These are phyloP conservation scores for Solanum ahanhuiri DNA, from an alignment of 257 asterid species.

Conservation along the genomic window DNA sequence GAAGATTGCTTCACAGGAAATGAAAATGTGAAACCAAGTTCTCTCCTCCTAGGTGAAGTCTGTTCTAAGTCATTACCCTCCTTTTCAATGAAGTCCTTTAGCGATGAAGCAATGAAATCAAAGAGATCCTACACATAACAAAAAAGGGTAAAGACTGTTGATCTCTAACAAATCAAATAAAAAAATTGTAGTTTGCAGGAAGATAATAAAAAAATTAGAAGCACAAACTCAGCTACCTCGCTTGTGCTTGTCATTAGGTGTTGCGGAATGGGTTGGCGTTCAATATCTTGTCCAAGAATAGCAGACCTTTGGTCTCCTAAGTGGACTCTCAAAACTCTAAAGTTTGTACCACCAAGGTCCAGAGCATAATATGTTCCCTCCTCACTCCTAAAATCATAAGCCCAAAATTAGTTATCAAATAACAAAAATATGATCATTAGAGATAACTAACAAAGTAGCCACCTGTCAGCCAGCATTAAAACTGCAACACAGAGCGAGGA, in stretches of 20 bases:
- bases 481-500: neutral
- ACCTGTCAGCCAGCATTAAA: neutral
- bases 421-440: neutral
- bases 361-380: slow-evolving; percentile 48
- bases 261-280: slow-evolving; percentile 46
- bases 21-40: slow-evolving; percentile 84
- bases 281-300: slow-evolving; percentile 30
- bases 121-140: slow-evolving; percentile 52
- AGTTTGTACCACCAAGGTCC: slow-evolving; percentile 67
- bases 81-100: slow-evolving; percentile 48
- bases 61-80: slow-evolving; percentile 28
- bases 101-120: slow-evolving; percentile 59
- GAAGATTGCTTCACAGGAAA: slow-evolving; percentile 77
- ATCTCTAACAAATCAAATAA: neutral
- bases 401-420: neutral
- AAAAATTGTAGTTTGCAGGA: neutral
- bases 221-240: slow-evolving; percentile 32
- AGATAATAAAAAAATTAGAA: neutral
- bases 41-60: slow-evolving; percentile 28
- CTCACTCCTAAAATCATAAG: slow-evolving; percentile 24
- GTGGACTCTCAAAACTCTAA: slow-evolving; percentile 53
- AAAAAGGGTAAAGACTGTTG: neutral
- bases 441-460: neutral
- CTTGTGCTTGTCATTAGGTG: slow-evolving; percentile 46
- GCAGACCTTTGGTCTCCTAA: slow-evolving; percentile 54